Evolutionary conservation across 108 stramenopile species (phyloP), one percentile per base, ranked within the genome.

Genomic region (Craspedostauros australis): DNA sequence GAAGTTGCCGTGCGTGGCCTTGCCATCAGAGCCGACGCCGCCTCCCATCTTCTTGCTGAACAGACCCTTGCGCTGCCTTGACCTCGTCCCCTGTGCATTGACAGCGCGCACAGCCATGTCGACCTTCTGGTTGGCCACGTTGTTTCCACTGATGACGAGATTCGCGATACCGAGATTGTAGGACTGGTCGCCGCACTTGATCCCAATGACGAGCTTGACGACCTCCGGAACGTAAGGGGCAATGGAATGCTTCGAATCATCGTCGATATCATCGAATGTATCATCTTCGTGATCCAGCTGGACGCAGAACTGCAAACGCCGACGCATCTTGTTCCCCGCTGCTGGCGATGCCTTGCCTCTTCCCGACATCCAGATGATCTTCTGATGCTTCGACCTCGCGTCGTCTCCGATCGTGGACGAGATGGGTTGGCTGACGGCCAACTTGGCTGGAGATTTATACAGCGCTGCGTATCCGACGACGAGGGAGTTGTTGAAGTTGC

Each of bases 161-260:
- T 51, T 67, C 7, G 50, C 66, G 46, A 67, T 52, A 27, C 66
- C 66, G 16, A 67, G 39, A 2, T 50, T 50, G 7, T 39, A 38
- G 4, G 25, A 50, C 27, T 57, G 50, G 21, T 67, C 66, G 0
- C 57, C 66, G 46, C 66, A 67, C 46, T 67, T 67, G 23, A 67
- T 53, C 3, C 66, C 66, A 45, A 67, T 36, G 12, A 67, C 54
- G 16, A 67, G 28, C 39, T 67, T 67, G 15, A 67, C 66, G 27
- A 58, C 41, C 47, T 58, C 55, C n/a, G 66, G 66, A 21, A 21
- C 8, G 50, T 41, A 53, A 1, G 47, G 32, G 20, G 2, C 21
- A 3, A 22, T 5, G 23, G 56, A 58, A 22, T 12, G 25, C 3
- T 46, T 4, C 0, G 49, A 51, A 27, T 51, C 34, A 1, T 67